These are phyloP conservation scores for Lactarius vividus DNA, from an alignment of 768 basidiomycete species.

Conservation along the genomic window DNA sequence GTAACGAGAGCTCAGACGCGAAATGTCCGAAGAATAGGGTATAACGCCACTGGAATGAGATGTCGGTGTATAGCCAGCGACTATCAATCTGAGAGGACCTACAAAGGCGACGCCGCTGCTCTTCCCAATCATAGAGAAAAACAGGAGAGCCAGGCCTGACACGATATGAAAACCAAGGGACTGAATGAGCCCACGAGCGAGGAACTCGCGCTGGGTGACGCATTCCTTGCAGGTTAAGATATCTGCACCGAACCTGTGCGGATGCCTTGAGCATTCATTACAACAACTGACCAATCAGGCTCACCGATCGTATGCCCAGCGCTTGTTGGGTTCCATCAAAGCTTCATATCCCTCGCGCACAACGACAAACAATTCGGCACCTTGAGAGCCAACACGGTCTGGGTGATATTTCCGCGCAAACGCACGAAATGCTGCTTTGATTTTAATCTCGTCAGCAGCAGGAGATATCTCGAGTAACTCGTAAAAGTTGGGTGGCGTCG, in stretches of 20 bases:
- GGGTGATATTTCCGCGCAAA: slow-evolving; percentile 78
- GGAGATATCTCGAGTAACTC: slow-evolving; percentile 64
- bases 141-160: slow-evolving; percentile 52
- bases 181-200: slow-evolving; percentile 60
- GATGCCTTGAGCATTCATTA: slow-evolving; percentile 4
- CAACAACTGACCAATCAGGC: slow-evolving; percentile 24
- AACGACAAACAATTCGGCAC: slow-evolving; percentile 64
- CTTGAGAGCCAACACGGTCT: slow-evolving; percentile 61
- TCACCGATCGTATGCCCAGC: slow-evolving; percentile 86
- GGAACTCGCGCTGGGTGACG: slow-evolving; percentile 65
- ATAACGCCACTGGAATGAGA: slow-evolving; percentile 69
- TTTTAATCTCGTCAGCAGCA: slow-evolving; percentile 58
- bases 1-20: slow-evolving; percentile 60
- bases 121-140: slow-evolving; percentile 61
- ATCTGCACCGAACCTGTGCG: slow-evolving; percentile 69
- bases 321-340: slow-evolving; percentile 67
- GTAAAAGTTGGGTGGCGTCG: slow-evolving; percentile 72
- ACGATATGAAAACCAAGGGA: slow-evolving; percentile 67
- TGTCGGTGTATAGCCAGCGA: slow-evolving; percentile 3
- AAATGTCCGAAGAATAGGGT: slow-evolving; percentile 62
- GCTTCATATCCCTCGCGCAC: slow-evolving; percentile 76
- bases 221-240: slow-evolving; percentile 67
- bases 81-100: slow-evolving; percentile 32
- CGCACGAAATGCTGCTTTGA: slow-evolving; percentile 70
- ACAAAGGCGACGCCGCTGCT: slow-evolving; percentile 64